Percentiles rank a stretch among this genome's conserved stretches.
These are phyloP conservation scores for Zygoascus ofunaensis DNA, from an alignment of 805 yeast genomes.

Conservation along the genomic window DNA sequence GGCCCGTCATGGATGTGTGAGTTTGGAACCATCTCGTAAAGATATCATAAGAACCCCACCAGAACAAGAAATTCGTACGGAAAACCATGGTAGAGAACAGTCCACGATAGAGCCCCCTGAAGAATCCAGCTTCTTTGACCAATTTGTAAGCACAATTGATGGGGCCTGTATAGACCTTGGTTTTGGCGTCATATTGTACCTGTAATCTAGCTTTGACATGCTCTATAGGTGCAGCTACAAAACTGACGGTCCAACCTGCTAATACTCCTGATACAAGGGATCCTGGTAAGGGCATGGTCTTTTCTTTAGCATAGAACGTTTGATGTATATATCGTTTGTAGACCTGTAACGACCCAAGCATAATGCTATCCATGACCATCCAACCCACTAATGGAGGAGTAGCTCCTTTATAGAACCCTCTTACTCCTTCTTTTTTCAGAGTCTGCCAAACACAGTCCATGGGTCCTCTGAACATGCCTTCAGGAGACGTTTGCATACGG, in stretches of 20 bases:
- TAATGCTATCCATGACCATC: conserved; percentile 87
- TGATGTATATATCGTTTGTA: conserved; percentile 63
- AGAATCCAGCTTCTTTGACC: conserved; percentile 45
- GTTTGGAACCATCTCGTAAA: conserved; percentile 60
- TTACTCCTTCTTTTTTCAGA: conserved; percentile 59
- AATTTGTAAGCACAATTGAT: conserved; percentile 47
- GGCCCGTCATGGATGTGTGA: conserved; percentile 53
- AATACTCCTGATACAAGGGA: conserved; percentile 67
- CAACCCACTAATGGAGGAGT: conserved; percentile 91
- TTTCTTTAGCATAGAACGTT: conserved; percentile 48
- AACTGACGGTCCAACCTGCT: conserved; percentile 84
- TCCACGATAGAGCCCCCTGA: conserved; percentile 68
- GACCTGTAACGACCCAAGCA: conserved; percentile 78
- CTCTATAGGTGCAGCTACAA: conserved; percentile 94
- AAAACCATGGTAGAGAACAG: conserved; percentile 78
- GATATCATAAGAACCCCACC: conserved; percentile 92
- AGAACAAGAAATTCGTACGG: conserved; percentile 75
- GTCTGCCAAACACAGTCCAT: conserved; percentile 73
- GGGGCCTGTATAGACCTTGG: conserved; percentile 67
- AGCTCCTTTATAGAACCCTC: conserved; percentile 81
- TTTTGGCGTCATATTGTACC: conserved; percentile 74
- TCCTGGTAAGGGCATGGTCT: conserved; percentile 62
- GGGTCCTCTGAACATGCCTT: conserved; percentile 68
- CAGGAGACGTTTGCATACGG: conserved; percentile 66
- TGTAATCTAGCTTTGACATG: conserved; percentile 82